Evolutionary conservation across 805 yeast species (phyloP).

Genomic region (Cyberlindnera samutprakarnensis): DNA sequence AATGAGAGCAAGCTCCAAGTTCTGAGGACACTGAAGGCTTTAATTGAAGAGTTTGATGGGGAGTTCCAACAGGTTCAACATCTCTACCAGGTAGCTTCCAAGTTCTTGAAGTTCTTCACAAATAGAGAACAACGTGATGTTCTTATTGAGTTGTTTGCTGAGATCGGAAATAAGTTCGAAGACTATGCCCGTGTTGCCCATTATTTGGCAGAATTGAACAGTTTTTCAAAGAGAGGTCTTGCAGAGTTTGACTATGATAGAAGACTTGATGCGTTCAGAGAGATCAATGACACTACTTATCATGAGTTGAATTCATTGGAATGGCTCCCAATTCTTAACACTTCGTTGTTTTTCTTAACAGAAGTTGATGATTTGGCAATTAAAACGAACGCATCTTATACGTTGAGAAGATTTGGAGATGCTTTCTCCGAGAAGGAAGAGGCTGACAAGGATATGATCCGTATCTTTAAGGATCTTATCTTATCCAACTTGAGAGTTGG

Average conservation of each 20-base stretch:
- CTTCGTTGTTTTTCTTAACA: slow-evolving; percentile 60
- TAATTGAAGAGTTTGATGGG: slow-evolving; percentile 48
- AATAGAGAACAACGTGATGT: slow-evolving; percentile 58
- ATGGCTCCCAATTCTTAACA: slow-evolving; percentile 76
- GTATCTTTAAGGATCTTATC: slow-evolving; percentile 42
- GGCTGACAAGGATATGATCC: slow-evolving; percentile 25
- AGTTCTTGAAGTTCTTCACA: slow-evolving; percentile 48
- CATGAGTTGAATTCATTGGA: slow-evolving; percentile 38
- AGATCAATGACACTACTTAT: slow-evolving; percentile 51
- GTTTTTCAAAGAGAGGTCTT: slow-evolving; percentile 54
- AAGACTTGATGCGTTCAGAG: slow-evolving; percentile 59
- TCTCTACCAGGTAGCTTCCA: slow-evolving; percentile 44
- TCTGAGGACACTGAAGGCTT: slow-evolving; percentile 45
- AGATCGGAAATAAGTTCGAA: slow-evolving; percentile 46
- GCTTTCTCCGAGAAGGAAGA: slow-evolving; percentile 19
- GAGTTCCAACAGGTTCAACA: slow-evolving; percentile 41
- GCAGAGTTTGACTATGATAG: slow-evolving; percentile 76
- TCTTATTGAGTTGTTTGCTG: slow-evolving; percentile 50
- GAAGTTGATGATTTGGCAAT: slow-evolving; percentile 76
- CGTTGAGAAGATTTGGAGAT: slow-evolving; percentile 61
- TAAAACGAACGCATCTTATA: slow-evolving; percentile 66
- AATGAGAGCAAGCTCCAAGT: slow-evolving; percentile 47
- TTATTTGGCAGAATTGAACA: slow-evolving; percentile 59
- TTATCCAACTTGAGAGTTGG: slow-evolving; percentile 66
- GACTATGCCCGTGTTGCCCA: slow-evolving; percentile 38